phyloP scores from a whole-genome alignment of 805 yeast genomes.

The Myxozyma sirexii region DNA sequence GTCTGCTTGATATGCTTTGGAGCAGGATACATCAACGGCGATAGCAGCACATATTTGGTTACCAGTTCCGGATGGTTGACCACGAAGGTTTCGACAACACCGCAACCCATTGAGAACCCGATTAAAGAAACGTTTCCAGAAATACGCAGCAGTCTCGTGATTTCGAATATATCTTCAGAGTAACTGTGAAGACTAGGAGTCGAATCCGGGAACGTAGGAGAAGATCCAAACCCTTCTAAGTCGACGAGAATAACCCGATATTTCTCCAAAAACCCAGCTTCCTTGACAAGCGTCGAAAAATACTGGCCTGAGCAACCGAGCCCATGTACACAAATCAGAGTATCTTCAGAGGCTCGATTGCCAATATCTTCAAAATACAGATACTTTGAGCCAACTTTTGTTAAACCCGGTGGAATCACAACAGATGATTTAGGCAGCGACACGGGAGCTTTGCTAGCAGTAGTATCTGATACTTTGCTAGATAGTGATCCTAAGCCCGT shows the following conservation, averaged over 20 bases:
- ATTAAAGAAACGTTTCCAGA: conserved; percentile 9
- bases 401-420: conserved; percentile 5
- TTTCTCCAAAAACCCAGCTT: conserved; percentile 9
- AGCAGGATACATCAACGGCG: conserved; percentile 22
- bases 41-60: conserved; percentile 12
- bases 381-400: conserved; percentile 16
- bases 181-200: conserved; percentile 3
- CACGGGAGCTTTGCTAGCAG: background rate
- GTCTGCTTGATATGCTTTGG: background rate
- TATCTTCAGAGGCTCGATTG: conserved; percentile 3
- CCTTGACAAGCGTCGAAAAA: conserved; percentile 6
- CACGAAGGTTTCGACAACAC: conserved; percentile 13
- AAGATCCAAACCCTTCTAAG: conserved; percentile 23
- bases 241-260: conserved; percentile 23
- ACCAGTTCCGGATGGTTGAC: conserved; percentile 14
- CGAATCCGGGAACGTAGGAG: conserved; percentile 12
- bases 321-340: conserved; percentile 23
- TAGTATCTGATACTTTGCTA: conserved; percentile 8
- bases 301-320: conserved; percentile 21
- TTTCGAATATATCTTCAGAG: conserved; percentile 15
- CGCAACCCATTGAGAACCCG: conserved; percentile 30
- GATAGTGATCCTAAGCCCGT: conserved; percentile 24
- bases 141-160: conserved; percentile 1
- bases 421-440: background rate
- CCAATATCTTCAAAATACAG: conserved; percentile 27